These are phyloP conservation scores for Fusarium sp. DNA, from an alignment of 2,329 filamentous ascomycete species.

Conservation along the genomic window DNA sequence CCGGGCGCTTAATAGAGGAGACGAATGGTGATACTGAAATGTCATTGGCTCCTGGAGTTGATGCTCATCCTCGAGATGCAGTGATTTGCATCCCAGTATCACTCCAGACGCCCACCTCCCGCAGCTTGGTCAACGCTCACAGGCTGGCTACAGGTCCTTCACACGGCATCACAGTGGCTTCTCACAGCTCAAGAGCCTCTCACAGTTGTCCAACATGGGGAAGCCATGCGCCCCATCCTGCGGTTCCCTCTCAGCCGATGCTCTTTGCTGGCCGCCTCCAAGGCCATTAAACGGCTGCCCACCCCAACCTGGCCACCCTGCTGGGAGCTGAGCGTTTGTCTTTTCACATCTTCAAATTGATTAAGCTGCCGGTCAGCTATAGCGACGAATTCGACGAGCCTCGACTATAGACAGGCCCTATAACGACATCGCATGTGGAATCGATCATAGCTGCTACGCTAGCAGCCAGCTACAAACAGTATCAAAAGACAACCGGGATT, in stretches of 20 bases:
- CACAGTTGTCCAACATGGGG: conserved; percentile 29
- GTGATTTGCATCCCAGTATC: conserved; percentile 38
- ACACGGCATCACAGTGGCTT: conserved; percentile 38
- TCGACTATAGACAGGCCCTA: conserved; percentile 7
- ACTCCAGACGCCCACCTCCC: conserved; percentile 41
- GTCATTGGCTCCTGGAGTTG: conserved; percentile 47
- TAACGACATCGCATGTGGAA: conserved; percentile 36
- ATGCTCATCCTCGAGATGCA: conserved; percentile 29
- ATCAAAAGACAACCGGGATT: background rate
- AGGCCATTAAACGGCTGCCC: conserved; percentile 50
- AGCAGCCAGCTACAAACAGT: conserved; percentile 36
- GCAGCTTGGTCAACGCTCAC: conserved; percentile 31
- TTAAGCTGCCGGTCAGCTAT: conserved; percentile 34
- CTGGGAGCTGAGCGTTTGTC: background rate
- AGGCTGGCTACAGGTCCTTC: conserved; percentile 30
- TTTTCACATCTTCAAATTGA: conserved; percentile 30
- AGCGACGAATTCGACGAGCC: conserved; percentile 15
- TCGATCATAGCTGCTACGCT: conserved; percentile 40
- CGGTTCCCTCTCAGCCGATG: conserved; percentile 22
- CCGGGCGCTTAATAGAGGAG: conserved; percentile 53
- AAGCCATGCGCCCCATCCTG: conserved; percentile 1
- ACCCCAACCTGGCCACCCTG: conserved; percentile 37
- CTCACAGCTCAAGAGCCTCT: conserved; percentile 36
- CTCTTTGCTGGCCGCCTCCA: conserved; percentile 36
- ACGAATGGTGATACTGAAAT: conserved; percentile 34